phyloP scores from a whole-genome alignment of 2,329 filamentous ascomycete species.

The Emergomyces orientalis region DNA sequence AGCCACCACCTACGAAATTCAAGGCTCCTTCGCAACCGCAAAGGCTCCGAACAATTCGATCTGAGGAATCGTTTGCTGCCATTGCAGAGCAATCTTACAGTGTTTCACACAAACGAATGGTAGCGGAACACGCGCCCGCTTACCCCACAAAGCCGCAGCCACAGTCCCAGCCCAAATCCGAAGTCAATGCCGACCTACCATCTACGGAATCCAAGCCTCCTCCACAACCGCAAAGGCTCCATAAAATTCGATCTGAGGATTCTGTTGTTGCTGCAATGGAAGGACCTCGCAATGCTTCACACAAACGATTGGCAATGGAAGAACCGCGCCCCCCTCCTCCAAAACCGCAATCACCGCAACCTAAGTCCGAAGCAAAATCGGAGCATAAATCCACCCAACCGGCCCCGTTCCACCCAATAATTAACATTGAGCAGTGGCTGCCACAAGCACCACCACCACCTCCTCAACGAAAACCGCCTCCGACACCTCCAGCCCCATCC shows the following conservation, averaged over 20 bases:
- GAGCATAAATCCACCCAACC: background rate
- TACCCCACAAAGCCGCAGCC: background rate
- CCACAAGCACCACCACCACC: background rate
- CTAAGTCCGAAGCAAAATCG: background rate
- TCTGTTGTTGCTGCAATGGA: background rate
- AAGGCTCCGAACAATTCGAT: background rate
- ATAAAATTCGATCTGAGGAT: background rate
- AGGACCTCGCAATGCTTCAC: background rate
- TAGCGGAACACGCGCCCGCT: background rate
- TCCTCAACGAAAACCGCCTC: slow-evolving; percentile 5
- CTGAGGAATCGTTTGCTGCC: background rate
- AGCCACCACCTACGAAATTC: background rate
- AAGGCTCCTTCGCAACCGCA: background rate
- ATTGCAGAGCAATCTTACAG: background rate
- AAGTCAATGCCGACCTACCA: background rate
- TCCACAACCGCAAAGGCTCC: background rate
- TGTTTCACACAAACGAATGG: background rate
- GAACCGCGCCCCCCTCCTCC: background rate
- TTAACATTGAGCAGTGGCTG: background rate
- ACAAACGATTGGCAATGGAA: background rate
- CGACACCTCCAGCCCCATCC: background rate
- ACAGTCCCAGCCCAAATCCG: background rate
- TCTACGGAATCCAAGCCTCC: background rate
- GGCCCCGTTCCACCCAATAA: background rate
- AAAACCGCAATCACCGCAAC: background rate